phyloP scores from a whole-genome alignment of 2,329 filamentous ascomycete species.

The Fusarium anguioides region DNA sequence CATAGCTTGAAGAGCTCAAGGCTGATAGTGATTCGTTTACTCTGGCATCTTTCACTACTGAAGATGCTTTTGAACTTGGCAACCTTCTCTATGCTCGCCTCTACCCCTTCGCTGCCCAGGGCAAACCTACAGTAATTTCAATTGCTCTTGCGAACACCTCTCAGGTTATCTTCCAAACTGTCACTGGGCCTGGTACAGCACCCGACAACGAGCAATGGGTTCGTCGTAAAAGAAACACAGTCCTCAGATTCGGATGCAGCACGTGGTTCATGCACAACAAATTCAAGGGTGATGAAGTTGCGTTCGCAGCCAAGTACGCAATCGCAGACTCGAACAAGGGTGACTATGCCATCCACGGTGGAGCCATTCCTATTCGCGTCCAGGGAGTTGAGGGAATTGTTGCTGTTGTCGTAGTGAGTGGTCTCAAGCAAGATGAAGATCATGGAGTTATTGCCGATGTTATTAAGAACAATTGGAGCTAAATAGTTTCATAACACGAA shows the following conservation, averaged over 20 bases:
- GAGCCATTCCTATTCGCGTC: constrained; percentile 78
- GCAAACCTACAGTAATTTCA: constrained; percentile 67
- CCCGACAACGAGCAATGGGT: constrained; percentile 81
- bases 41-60: constrained; percentile 67
- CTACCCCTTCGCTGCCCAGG: constrained; percentile 56
- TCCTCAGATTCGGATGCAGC: constrained; percentile 75
- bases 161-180: constrained; percentile 77
- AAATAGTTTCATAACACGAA: background rate
- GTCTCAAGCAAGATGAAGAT: constrained; percentile 80
- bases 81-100: constrained; percentile 73
- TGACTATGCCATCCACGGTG: constrained; percentile 81
- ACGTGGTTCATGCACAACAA: constrained; percentile 80
- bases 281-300: constrained; percentile 70
- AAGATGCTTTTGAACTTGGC: constrained; percentile 74
- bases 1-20: constrained; percentile 46
- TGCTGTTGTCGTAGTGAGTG: constrained; percentile 79
- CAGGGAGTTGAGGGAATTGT: constrained; percentile 79
- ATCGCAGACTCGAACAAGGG: constrained; percentile 66
- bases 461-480: constrained; percentile 64
- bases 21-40: constrained; percentile 57
- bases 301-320: constrained; percentile 73
- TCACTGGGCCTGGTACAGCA: constrained; percentile 72
- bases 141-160: constrained; percentile 69
- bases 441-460: constrained; percentile 80
- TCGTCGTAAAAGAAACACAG: constrained; percentile 75